These are phyloP conservation scores for Mycena citricolor DNA, from an alignment of 1,284 basidiomycete genomes.

Conservation along the genomic window DNA sequence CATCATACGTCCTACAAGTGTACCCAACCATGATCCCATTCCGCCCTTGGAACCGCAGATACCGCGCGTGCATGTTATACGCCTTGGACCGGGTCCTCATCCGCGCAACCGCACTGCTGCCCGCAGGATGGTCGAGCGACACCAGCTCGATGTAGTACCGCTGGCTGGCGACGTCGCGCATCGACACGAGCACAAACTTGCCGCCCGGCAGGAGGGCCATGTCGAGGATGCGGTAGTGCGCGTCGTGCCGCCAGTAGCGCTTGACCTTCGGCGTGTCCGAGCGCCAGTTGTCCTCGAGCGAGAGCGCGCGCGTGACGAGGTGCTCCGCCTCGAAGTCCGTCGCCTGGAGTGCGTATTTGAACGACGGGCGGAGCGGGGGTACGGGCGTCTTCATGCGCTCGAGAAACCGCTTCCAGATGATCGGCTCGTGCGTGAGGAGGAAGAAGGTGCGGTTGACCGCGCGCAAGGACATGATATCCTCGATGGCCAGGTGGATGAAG, in stretches of 20 bases:
- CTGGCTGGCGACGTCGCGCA: conserved; percentile 42
- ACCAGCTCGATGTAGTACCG: conserved; percentile 55
- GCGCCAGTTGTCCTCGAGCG: conserved; percentile 60
- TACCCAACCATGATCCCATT: conserved; percentile 63
- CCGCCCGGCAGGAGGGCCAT: conserved; percentile 69
- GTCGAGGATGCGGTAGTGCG: conserved; percentile 50
- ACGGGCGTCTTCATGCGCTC: conserved; percentile 50
- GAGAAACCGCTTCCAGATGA: conserved; percentile 69
- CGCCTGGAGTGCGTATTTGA: conserved; percentile 42
- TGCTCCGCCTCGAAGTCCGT: conserved; percentile 62
- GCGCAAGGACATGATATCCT: conserved; percentile 56
- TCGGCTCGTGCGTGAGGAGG: conserved; percentile 60
- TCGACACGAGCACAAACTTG: conserved; percentile 64
- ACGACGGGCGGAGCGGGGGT: conserved; percentile 63
- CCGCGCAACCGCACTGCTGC: conserved; percentile 50
- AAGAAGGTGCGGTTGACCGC: conserved; percentile 42
- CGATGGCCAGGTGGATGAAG: conserved; percentile 46
- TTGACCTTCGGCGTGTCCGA: conserved; percentile 38
- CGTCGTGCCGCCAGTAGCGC: conserved; percentile 35
- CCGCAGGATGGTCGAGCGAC: conserved; percentile 54
- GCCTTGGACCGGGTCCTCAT: conserved; percentile 52
- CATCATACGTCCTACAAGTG: conserved; percentile 35
- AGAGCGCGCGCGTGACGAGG: conserved; percentile 59
- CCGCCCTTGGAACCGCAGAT: conserved; percentile 47
- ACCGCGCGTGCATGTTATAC: conserved; percentile 61